A percentile compares a stretch with the other conserved stretches of the same genome.
Evolutionary conservation across 805 yeast genomes (phyloP).

Genomic region (Zygoascus bituminiphila): DNA sequence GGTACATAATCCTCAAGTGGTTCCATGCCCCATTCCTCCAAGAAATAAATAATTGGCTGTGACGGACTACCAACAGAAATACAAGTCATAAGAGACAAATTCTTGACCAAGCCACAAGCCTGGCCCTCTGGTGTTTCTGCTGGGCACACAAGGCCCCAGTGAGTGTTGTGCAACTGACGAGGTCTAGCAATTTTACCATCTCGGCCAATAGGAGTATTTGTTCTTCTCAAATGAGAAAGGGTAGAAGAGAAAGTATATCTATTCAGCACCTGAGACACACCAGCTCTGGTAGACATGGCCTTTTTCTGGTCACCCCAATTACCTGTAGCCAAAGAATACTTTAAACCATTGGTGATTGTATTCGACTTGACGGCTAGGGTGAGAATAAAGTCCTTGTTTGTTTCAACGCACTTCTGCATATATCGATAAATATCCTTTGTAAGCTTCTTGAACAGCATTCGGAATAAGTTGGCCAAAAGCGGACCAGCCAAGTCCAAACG

Average conservation of each 20-base stretch:
- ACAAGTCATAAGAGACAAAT: conserved; percentile 92
- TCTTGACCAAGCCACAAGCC: conserved; percentile 98
- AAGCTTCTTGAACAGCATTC: conserved; percentile 86
- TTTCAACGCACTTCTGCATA: conserved; percentile 98
- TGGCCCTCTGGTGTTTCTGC: conserved; percentile 99
- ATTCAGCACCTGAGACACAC: conserved; percentile 97
- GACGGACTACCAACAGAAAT: conserved; percentile 97
- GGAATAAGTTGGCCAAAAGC: conserved; percentile 85
- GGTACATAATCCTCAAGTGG: conserved; percentile 95
- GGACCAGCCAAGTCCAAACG: conserved; percentile 99
- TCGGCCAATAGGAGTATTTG: conserved; percentile 98
- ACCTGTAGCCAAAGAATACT: conserved; percentile 97
- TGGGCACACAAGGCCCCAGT: conserved; percentile 99
- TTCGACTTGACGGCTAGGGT: conserved; percentile 95
- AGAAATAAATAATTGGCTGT: conserved; percentile 82
- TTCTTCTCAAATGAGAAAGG: conserved; percentile 94
- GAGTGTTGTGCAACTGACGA: conserved; percentile 97
- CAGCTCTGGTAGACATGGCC: conserved; percentile 98
- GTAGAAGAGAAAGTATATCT: conserved; percentile 99
- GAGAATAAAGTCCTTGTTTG: conserved; percentile 92
- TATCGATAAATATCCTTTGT: conserved; percentile 96
- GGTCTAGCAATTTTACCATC: conserved; percentile 99
- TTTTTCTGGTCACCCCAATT: conserved; percentile 99
- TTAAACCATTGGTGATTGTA: conserved; percentile 93
- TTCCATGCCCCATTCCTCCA: conserved; percentile 99